These are phyloP conservation scores for Aspergillus sparsus DNA, from an alignment of 495 filamentous ascomycete species.

Conservation along the genomic window DNA sequence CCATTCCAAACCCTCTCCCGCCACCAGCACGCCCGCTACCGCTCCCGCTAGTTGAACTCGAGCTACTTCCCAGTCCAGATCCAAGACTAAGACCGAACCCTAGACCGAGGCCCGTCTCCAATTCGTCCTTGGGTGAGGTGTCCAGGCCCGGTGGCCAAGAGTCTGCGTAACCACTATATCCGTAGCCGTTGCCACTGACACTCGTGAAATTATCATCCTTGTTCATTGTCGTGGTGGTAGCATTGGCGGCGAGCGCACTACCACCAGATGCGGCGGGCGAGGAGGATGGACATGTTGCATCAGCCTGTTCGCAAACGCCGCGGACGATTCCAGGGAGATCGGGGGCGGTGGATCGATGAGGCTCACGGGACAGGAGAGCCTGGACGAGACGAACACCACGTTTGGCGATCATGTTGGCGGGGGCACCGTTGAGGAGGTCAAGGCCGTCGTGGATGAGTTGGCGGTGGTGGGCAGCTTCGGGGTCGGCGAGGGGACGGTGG, in stretches of 20 bases:
- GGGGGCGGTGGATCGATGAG: background rate
- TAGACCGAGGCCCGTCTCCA: background rate
- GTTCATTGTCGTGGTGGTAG: too few species aligned
- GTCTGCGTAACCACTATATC: background rate
- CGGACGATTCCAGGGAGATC: constrained; percentile 13
- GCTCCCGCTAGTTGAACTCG: too few species aligned
- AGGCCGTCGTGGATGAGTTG: constrained; percentile 36
- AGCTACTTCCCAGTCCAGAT: too few species aligned
- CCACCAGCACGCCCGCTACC: background rate
- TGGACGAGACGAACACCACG: constrained; percentile 33
- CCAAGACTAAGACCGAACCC: too few species aligned
- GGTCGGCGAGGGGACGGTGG: constrained; percentile 33
- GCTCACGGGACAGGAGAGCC: constrained; percentile 27
- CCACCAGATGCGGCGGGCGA: too few species aligned
- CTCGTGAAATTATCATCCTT: background rate
- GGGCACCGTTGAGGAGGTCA: constrained; percentile 28
- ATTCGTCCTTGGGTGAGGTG: background rate
- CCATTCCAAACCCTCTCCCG: constrained; percentile 8
- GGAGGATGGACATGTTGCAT: too few species aligned
- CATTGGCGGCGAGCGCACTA: too few species aligned
- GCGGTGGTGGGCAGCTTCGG: constrained; percentile 36
- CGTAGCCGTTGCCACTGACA: background rate
- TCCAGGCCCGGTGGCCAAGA: constrained; percentile 6
- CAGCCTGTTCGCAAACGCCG: constrained; percentile 6
- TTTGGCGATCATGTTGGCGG: constrained; percentile 38